Conservation (phyloP, 2,329 filamentous ascomycete species). For the Claviceps quebecensis region DNA sequence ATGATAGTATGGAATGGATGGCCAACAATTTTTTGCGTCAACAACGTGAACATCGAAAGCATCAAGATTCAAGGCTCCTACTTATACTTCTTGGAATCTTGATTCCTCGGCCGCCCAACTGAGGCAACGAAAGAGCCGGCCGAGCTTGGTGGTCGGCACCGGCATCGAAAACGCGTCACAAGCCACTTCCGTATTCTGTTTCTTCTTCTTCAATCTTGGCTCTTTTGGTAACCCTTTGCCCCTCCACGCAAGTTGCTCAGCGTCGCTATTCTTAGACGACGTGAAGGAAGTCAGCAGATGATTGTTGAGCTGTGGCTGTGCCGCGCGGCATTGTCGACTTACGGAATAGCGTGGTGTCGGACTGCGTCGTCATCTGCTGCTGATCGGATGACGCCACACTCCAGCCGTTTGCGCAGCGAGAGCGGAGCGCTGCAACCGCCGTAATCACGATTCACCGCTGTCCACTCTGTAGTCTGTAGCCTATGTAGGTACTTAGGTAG, state of each 20-base stretch:
- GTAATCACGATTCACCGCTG: not conserved
- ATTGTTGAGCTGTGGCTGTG: constrained; percentile 1
- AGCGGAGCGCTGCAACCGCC: constrained; percentile 1
- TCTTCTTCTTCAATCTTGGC: not conserved
- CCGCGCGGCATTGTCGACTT: not conserved
- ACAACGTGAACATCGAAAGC: not conserved
- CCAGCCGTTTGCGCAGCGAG: not conserved
- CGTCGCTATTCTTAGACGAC: constrained; percentile 5
- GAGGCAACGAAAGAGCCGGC: not conserved
- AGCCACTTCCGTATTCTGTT: not conserved
- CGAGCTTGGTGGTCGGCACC: not conserved
- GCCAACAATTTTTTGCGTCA: not conserved
- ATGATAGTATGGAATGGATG: not conserved
- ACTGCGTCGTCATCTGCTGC: not conserved
- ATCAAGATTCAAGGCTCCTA: not conserved
- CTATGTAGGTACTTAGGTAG: too few species aligned
- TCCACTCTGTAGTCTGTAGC: too few species aligned
- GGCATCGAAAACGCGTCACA: constrained; percentile 2
- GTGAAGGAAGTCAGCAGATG: not conserved
- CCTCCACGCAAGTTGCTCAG: not conserved
- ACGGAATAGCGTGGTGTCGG: not conserved
- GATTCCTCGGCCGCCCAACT: not conserved
- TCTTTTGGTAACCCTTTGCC: not conserved
- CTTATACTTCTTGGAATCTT: constrained; percentile 4
- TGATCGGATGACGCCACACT: not conserved